Evolutionary conservation across 495 filamentous ascomycete species (phyloP).

Genomic region (Hypoxylon perforatum): DNA sequence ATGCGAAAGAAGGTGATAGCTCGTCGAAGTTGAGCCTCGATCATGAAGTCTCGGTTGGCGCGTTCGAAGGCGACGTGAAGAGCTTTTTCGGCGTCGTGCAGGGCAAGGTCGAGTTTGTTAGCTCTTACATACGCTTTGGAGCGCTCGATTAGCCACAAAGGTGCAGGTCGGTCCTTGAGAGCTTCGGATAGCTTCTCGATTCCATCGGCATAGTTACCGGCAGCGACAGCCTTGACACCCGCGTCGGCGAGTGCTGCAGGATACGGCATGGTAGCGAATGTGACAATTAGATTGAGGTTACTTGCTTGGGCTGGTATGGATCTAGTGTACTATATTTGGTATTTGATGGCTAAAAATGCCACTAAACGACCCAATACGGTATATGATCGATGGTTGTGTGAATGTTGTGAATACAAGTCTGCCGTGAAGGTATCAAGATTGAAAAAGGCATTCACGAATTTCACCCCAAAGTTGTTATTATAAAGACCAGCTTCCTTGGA

Average conservation of each 20-base stretch:
- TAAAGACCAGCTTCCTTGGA: too few species aligned
- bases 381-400: not conserved
- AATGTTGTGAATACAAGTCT: too few species aligned
- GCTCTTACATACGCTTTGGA: conserved; percentile 82
- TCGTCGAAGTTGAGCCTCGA: conserved; percentile 82
- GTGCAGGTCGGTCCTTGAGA: conserved; percentile 73
- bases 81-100: conserved; percentile 84
- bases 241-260: conserved; percentile 45
- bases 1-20: conserved; percentile 78
- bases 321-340: not conserved
- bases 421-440: too few species aligned
- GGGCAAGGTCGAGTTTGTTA: conserved; percentile 64
- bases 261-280: conserved; percentile 39
- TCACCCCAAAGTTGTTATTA: too few species aligned
- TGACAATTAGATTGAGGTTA: conserved; percentile 15
- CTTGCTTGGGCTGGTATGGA: too few species aligned
- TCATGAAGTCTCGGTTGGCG: conserved; percentile 82
- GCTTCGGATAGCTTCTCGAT: conserved; percentile 81
- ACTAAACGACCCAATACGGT: not conserved
- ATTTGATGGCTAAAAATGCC: not conserved
- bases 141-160: conserved; percentile 87
- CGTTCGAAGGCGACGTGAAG: conserved; percentile 75
- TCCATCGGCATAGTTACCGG: conserved; percentile 71
- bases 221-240: conserved; percentile 68
- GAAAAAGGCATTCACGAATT: too few species aligned